These are phyloP conservation scores for Mycosarcoma mackinlayi DNA, from an alignment of 1,284 basidiomycete genomes.

Conservation along the genomic window DNA sequence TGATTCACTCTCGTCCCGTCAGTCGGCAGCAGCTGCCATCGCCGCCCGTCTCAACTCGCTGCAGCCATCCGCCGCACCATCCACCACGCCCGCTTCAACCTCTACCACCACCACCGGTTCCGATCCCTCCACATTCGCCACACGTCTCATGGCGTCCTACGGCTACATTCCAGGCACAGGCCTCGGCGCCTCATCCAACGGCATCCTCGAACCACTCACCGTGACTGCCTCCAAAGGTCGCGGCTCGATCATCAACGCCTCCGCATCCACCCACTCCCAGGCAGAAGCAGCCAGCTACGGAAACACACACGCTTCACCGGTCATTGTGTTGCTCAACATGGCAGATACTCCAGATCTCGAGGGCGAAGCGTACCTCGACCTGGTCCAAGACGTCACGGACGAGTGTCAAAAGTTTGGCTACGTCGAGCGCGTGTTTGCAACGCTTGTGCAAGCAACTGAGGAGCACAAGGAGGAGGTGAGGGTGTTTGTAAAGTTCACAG, in stretches of 20 bases:
- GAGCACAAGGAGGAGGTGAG: slow-evolving; percentile 17
- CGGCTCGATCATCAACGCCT: slow-evolving; percentile 9
- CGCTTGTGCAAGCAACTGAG: not conserved
- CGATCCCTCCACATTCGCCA: slow-evolving; percentile 40
- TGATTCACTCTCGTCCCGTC: slow-evolving; percentile 27
- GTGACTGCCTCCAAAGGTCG: not conserved
- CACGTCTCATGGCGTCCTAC: slow-evolving; percentile 54
- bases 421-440: slow-evolving; percentile 43
- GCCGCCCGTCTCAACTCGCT: slow-evolving; percentile 45
- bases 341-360: slow-evolving; percentile 1
- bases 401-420: slow-evolving; percentile 58
- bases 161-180: slow-evolving; percentile 60
- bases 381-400: slow-evolving; percentile 23
- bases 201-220: slow-evolving; percentile 50
- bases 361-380: not conserved
- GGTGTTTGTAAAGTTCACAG: slow-evolving; percentile 60
- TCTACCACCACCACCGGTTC: no score
- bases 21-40: slow-evolving; percentile 54
- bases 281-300: slow-evolving; percentile 21
- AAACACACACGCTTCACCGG: slow-evolving; percentile 4
- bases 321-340: slow-evolving; percentile 33
- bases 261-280: not conserved
- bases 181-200: slow-evolving; percentile 58
- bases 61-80: slow-evolving; percentile 1
- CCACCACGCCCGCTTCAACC: not conserved